These are phyloP conservation scores for Pisolithus albus DNA, from an alignment of 768 basidiomycete genomes.

Conservation along the genomic window DNA sequence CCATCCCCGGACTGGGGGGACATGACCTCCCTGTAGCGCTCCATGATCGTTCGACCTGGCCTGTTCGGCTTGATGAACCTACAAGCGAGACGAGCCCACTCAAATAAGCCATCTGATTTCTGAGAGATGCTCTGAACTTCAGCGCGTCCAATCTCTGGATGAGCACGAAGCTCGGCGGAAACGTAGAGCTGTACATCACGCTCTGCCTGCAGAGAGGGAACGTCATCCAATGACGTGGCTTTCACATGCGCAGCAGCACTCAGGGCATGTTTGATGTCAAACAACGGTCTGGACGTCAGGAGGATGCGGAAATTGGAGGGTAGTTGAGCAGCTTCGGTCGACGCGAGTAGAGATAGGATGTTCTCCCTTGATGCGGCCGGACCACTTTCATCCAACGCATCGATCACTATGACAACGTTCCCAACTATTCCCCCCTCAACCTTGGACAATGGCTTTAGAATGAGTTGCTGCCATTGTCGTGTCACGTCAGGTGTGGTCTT, in stretches of 20 bases:
- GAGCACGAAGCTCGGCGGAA: not conserved
- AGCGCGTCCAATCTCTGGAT: too few relatives aligned
- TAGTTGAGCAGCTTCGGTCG: not conserved
- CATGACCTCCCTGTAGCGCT: too few relatives aligned
- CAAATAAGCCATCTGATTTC: too few relatives aligned
- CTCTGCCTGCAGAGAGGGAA: not conserved
- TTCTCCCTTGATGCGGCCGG: not conserved
- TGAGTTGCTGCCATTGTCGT: slow-evolving; percentile 12
- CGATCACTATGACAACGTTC: slow-evolving; percentile 22
- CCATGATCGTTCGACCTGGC: too few relatives aligned
- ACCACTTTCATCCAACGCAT: slow-evolving; percentile 17
- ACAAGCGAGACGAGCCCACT: too few relatives aligned
- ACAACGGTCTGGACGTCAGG: slow-evolving; percentile 4
- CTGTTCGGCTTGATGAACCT: too few relatives aligned
- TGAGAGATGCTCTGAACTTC: too few relatives aligned
- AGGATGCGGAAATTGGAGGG: slow-evolving; percentile 1
- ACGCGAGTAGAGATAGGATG: slow-evolving; percentile 9
- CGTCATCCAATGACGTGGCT: not conserved
- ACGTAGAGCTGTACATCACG: not conserved
- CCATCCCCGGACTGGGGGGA: too few relatives aligned
- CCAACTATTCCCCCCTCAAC: slow-evolving; percentile 3
- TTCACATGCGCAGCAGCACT: not conserved
- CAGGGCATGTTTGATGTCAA: not conserved
- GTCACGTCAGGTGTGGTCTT: not conserved
- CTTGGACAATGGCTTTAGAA: slow-evolving; percentile 9